phyloP scores from a whole-genome alignment of 805 yeast species.

The Dipodascus albidus region DNA sequence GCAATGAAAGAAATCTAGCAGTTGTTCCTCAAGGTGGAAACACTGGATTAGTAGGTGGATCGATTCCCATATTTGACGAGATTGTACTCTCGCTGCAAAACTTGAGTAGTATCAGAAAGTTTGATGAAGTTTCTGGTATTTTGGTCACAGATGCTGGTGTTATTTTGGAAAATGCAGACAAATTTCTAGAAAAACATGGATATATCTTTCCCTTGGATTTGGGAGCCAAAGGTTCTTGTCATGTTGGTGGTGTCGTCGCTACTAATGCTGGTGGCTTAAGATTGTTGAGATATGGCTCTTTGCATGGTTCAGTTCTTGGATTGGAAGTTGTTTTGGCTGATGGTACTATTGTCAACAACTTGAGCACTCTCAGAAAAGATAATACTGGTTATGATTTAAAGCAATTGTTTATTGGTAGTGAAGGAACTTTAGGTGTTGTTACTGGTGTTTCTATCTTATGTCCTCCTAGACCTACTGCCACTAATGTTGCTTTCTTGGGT shows the following conservation, averaged over 20 bases:
- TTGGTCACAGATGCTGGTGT: slow-evolving; percentile 86
- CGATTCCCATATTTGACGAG: slow-evolving; percentile 87
- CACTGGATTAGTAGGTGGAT: slow-evolving; percentile 93
- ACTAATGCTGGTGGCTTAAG: slow-evolving; percentile 95
- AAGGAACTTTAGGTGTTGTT: slow-evolving; percentile 83
- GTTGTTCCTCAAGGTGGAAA: slow-evolving; percentile 97
- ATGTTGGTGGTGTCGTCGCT: slow-evolving; percentile 89
- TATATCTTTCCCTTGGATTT: slow-evolving; percentile 86
- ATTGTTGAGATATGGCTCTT: slow-evolving; percentile 75
- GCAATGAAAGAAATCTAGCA: slow-evolving; percentile 67
- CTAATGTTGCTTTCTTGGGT: slow-evolving; percentile 82
- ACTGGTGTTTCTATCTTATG: slow-evolving; percentile 86
- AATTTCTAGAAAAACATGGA: slow-evolving; percentile 64
- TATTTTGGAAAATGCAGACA: slow-evolving; percentile 76
- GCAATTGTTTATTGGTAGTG: slow-evolving; percentile 87
- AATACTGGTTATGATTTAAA: slow-evolving; percentile 92
- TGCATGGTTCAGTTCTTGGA: slow-evolving; percentile 87
- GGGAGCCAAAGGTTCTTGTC: slow-evolving; percentile 96
- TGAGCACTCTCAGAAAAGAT: slow-evolving; percentile 83
- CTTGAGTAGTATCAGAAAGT: slow-evolving; percentile 69
- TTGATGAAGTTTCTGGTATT: slow-evolving; percentile 75
- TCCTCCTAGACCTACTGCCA: slow-evolving; percentile 77
- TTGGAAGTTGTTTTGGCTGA: slow-evolving; percentile 87
- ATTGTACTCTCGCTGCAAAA: slow-evolving; percentile 58
- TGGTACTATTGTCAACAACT: slow-evolving; percentile 69